Conservation (phyloP, 257 asterid genomes). For the Capsicum chinense region DNA sequence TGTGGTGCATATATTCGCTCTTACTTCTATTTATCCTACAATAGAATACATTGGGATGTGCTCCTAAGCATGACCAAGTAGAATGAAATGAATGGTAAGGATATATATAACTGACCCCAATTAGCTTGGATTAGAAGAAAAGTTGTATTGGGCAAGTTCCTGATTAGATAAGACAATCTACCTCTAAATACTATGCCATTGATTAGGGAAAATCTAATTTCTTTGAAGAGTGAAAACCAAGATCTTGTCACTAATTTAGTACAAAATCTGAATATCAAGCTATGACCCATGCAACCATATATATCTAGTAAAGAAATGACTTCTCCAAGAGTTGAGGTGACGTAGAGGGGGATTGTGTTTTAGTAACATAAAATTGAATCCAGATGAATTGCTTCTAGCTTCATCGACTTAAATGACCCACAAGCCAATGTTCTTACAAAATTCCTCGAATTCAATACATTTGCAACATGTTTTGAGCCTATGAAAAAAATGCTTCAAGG, state of each 20-base stretch:
- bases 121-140: neutral
- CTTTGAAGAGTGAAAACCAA: conserved; percentile 24
- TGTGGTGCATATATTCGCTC: neutral
- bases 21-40: neutral
- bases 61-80: neutral
- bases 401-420: neutral
- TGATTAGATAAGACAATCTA: neutral
- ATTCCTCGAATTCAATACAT: neutral
- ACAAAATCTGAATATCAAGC: too few relatives aligned
- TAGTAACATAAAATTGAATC: neutral
- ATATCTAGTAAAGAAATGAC: neutral
- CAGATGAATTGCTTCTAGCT: neutral
- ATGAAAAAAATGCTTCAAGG: conserved; percentile 15
- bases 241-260: conserved; percentile 1
- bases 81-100: neutral
- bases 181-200: neutral
- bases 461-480: neutral
- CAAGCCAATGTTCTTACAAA: conserved; percentile 8
- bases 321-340: neutral
- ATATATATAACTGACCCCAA: neutral
- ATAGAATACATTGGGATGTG: neutral
- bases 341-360: conserved; percentile 5
- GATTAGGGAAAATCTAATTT: conserved; percentile 5
- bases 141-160: neutral
- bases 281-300: too few relatives aligned